These are phyloP conservation scores for Calamus simplicifolius DNA, from an alignment of 176 grass and related monocot species.

Conservation along the genomic window DNA sequence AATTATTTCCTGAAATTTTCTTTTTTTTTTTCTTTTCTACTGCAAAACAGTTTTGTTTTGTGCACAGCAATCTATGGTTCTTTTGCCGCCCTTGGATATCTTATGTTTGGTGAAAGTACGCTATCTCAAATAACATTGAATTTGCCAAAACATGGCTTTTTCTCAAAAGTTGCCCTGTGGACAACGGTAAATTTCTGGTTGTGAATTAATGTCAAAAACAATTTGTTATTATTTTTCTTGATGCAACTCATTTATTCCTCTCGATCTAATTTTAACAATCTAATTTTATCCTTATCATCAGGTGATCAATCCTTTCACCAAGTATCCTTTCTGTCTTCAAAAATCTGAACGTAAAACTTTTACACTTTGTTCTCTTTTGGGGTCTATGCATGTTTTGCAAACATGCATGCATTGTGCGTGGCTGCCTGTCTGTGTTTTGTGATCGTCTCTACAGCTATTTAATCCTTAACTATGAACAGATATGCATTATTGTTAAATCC, in stretches of 20 bases:
- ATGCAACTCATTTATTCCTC: neutral
- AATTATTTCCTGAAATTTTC: conserved; percentile 26
- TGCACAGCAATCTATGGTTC: conserved; percentile 72
- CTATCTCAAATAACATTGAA: conserved; percentile 95
- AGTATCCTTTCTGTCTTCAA: conserved; percentile 57
- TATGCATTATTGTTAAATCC: conserved; percentile 84
- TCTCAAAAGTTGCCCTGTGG: conserved; percentile 80
- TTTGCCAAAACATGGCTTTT: conserved; percentile 71
- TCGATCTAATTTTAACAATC: neutral
- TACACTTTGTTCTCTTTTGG: neutral
- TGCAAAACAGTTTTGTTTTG: conserved; percentile 53
- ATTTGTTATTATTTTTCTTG: neutral
- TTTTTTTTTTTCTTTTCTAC: neutral
- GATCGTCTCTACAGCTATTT: conserved; percentile 1
- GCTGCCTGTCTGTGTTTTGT: neutral
- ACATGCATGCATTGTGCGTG: no score
- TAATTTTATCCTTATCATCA: conserved; percentile 28
- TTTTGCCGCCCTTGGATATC: conserved; percentile 71
- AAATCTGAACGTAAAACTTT: conserved; percentile 4
- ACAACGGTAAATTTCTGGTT: conserved; percentile 55
- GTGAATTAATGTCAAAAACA: neutral
- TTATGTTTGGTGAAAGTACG: conserved; percentile 70
- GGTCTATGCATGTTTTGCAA: no score
- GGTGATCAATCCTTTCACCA: conserved; percentile 92
- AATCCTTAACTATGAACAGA: conserved; percentile 56